Evolutionary conservation across 208 protist species (phyloP), one percentile per base, ranked within the genome.

Genomic region (Acanthamoeba castellanii): DNA sequence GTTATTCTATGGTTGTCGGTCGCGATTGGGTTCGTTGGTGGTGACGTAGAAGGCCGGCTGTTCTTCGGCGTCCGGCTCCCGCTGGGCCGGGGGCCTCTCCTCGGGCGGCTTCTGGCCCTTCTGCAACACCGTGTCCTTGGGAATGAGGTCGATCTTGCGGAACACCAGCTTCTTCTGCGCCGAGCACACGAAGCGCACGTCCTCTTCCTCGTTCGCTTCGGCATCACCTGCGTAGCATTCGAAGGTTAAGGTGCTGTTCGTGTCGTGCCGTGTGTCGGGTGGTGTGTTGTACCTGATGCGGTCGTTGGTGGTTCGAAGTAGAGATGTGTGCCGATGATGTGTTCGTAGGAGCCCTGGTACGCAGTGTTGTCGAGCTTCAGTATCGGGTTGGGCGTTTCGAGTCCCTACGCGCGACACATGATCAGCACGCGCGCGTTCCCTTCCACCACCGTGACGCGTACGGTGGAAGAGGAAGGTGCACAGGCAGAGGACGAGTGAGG

Each of bases 131-230:
- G 45, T 50, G 74, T 84, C 74, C 50, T 88, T 88, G 81, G 81
- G 81, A 3, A 88, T 88, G 81, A 88, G 81, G 27, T 55, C 81
- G n/a, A 88, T 45, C 50, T 64, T 32, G 20, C 81, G 7, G 50
- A 88, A 88, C 50, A 88, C 81, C 32, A 88, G 81, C 81, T 88
- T 88, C 34, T 64, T 88, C 45, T 88, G 81, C 30, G 81, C 27
- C 47, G 45, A 34, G 16, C 25, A 66, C 30, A 88, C 32, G 50
- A 45, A 88, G 25, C 34, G 22, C 14, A 64, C 50, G 11, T 88
- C 81, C 27, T 88, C 52, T 13, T 88, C 72, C 37, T 42, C 37
- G 72, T 42, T 34, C 37, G 72, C 72, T 7, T 81, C 72, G 37
- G 34, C 34, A 42, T 85, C 45, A 8, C 78, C 47, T 50, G 45